Percentiles rank a stretch among this genome's conserved stretches.
Conservation (phyloP, 805 yeast species). For the Crinitomyces ghanaensis region DNA sequence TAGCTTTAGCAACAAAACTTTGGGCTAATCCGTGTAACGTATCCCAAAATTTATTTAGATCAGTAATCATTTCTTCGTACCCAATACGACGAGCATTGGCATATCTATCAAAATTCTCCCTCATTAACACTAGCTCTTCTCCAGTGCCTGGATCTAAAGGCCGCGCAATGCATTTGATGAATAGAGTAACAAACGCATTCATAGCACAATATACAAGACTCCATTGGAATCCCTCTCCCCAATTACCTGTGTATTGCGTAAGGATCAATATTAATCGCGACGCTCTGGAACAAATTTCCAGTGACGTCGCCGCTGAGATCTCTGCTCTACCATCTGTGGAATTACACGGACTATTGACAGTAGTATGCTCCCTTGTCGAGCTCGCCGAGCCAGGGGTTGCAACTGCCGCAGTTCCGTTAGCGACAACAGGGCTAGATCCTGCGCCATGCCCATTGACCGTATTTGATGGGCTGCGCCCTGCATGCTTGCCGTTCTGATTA, state of each 20-base stretch:
- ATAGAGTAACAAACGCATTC: conserved; percentile 13
- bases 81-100: background rate
- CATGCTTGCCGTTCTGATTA: conserved; percentile 1
- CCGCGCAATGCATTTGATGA: conserved; percentile 11
- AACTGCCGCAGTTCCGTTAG: background rate
- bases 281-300: conserved; percentile 14
- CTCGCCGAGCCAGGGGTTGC: background rate
- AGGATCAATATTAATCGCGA: conserved; percentile 14
- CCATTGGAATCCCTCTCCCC: conserved; percentile 9
- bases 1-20: conserved; percentile 7
- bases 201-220: conserved; percentile 10
- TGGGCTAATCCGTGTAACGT: conserved; percentile 3
- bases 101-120: background rate
- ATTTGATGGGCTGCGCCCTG: background rate
- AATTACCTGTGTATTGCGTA: conserved; percentile 5
- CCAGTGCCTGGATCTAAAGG: conserved; percentile 12
- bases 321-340: background rate
- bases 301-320: conserved; percentile 6
- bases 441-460: background rate
- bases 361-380: background rate
- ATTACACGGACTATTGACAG: conserved; percentile 1
- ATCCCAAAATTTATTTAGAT: conserved; percentile 8
- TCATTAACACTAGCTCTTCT: conserved; percentile 11
- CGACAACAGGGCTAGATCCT: conserved; percentile 1
- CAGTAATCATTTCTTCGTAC: background rate